These are phyloP conservation scores for Cryptococcus sp. DNA, from an alignment of 1,284 basidiomycete species.

Conservation along the genomic window DNA sequence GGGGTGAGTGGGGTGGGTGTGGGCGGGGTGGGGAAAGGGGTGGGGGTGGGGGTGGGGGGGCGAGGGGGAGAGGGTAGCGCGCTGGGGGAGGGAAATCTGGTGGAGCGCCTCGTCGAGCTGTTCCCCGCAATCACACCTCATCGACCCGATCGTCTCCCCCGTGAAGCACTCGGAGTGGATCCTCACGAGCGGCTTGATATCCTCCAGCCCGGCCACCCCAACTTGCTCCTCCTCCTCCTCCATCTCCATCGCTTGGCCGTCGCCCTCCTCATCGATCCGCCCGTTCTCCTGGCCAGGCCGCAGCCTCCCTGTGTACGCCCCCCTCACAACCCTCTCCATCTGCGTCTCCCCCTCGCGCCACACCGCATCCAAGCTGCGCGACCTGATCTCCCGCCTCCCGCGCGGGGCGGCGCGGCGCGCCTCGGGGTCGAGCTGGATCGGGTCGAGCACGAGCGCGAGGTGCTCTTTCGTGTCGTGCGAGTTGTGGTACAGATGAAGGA, in stretches of 20 bases:
- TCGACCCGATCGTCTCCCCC: constrained; percentile 95
- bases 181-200: constrained; percentile 72
- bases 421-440: constrained; percentile 62
- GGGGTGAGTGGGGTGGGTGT: not conserved
- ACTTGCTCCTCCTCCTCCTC: constrained; percentile 4
- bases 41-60: constrained; percentile 38
- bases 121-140: constrained; percentile 98
- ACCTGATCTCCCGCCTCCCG: constrained; percentile 62
- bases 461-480: constrained; percentile 93
- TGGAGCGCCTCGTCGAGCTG: constrained; percentile 96
- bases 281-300: constrained; percentile 25
- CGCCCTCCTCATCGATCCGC: not conserved
- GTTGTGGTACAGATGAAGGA: constrained; percentile 80
- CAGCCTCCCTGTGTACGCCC: constrained; percentile 87
- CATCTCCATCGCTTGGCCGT: constrained; percentile 10
- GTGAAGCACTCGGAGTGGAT: constrained; percentile 99
- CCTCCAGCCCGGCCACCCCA: constrained; percentile 12
- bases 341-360: constrained; percentile 87
- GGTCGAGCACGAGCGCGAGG: constrained; percentile 92
- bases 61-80: constrained; percentile 6
- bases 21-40: no score
- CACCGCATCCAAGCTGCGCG: constrained; percentile 72
- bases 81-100: constrained; percentile 72
- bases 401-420: constrained; percentile 46
- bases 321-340: constrained; percentile 87